Evolutionary conservation across 352 stramenopile species (phyloP).

Genomic region (Phytophthora europaea): DNA sequence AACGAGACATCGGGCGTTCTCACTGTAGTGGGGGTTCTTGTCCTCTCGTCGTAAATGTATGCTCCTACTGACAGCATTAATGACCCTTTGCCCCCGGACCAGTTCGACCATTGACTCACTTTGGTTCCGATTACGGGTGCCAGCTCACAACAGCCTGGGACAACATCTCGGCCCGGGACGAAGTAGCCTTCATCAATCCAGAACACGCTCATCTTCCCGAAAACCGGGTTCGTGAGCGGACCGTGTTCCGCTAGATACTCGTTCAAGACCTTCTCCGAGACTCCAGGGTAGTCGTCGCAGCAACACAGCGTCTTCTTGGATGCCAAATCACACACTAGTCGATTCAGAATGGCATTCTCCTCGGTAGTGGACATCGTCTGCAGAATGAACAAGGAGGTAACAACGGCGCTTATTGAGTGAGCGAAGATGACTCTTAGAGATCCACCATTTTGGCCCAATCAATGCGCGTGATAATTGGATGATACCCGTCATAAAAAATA

Average conservation of each 20-base stretch:
- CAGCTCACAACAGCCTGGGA: conserved; percentile 3
- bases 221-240: conserved; percentile 7
- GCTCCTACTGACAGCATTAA: conserved; percentile 12
- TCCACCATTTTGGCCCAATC: too few species aligned
- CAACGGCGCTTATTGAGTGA: background rate
- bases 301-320: conserved; percentile 12
- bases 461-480: too few species aligned
- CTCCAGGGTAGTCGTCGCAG: conserved; percentile 1
- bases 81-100: background rate
- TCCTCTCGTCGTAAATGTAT: conserved; percentile 12
- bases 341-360: background rate
- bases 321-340: conserved; percentile 12
- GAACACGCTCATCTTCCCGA: conserved; percentile 13
- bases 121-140: background rate
- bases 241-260: conserved; percentile 7
- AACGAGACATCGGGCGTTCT: conserved; percentile 25
- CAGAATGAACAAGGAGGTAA: background rate
- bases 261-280: conserved; percentile 9
- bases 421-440: background rate
- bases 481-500: too few species aligned
- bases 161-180: conserved; percentile 8
- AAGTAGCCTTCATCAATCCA: conserved; percentile 21
- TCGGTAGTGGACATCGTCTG: background rate
- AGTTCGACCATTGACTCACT: background rate
- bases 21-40: conserved; percentile 4